phyloP scores from a whole-genome alignment of 1,139 yeast genomes.

The Pichia sorboxylosa region DNA sequence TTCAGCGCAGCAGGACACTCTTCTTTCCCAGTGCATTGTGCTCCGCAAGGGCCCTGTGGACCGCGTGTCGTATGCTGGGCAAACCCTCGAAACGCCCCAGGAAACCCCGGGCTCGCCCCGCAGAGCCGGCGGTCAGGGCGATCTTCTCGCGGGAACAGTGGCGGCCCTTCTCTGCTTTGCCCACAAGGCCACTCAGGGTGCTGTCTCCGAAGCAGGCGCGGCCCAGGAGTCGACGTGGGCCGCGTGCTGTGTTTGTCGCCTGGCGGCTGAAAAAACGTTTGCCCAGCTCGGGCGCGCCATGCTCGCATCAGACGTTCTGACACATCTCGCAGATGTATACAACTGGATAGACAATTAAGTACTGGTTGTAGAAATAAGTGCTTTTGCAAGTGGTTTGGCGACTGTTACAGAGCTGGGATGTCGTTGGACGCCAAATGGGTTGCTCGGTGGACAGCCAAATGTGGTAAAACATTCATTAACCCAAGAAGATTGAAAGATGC shows the following conservation, averaged over 20 bases:
- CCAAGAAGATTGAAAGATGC: conserved; percentile 29
- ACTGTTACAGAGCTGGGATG: conserved; percentile 10
- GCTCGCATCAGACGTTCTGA: too few relatives aligned
- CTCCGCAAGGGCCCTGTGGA: conserved; percentile 67
- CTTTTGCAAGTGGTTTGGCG: conserved; percentile 4
- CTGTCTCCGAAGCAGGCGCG: too few relatives aligned
- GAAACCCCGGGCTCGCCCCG: conserved; percentile 50
- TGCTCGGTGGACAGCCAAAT: conserved; percentile 34
- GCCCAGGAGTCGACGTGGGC: too few relatives aligned
- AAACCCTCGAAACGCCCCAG: conserved; percentile 29
- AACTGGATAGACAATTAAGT: too few relatives aligned
- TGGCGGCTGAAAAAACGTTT: too few relatives aligned
- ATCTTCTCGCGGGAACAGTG: conserved; percentile 60
- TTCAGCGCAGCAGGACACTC: not conserved
- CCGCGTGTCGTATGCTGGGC: conserved; percentile 36
- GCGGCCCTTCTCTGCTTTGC: conserved; percentile 58
- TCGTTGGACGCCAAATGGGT: conserved; percentile 43
- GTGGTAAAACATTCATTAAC: conserved; percentile 31
- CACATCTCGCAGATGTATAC: too few relatives aligned
- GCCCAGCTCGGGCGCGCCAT: too few relatives aligned
- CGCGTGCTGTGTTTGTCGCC: too few relatives aligned
- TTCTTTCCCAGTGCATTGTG: conserved; percentile 26
- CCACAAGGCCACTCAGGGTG: too few relatives aligned
- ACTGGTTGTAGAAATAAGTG: not conserved
- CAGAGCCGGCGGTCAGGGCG: conserved; percentile 87